Base-by-base conservation (phyloP, 192 early-diverging fungal species). In the Backusella luteola region DNA sequence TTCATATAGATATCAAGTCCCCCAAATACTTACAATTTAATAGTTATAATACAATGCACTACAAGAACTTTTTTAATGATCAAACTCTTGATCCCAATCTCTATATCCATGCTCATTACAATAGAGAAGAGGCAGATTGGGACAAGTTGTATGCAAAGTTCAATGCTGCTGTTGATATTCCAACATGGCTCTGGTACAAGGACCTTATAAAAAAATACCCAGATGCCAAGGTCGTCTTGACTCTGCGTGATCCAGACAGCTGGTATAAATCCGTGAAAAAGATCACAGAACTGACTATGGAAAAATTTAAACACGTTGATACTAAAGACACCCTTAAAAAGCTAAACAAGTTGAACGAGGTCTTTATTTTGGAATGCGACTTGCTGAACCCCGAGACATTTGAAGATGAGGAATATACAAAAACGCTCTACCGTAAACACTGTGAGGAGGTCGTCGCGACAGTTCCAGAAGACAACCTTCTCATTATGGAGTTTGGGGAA, bases 21-120 rank as follows among this genome's bases (percentile, higher is more conserved):
- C 6, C 11, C 11, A 7, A 39, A 39, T 9, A 4, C 44, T 19
- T 49, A 17, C 32, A 49, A n/a, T 2, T 32, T 49, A 4, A 6
- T 52, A 78, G 77, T 11, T 78, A 78, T 21, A 41, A 71, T 15
- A 73, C 72, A 19, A 63, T 67, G 21, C 77, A 78, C 34, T 73
- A 73, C 71, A n/a, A 66, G 2, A 21, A 36, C n/a, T 67, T 78
- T 15, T 67, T 74, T 26, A 26, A 29, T 34, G 78, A 79, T 21
- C 38, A 36, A 11, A 71, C 23, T 0, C 21, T 59, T n/a, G 73
- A 79, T 46, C 46, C 71, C 34, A 32, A 14, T 12, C 42, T 49
- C 8, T 42, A 19, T 35, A 15, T 66, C 1, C 19, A 42, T 23
- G 72, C 68, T 4, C 19, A 68, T 34, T 49, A 74, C 34, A 35